phyloP scores from a whole-genome alignment of 306 rosid genomes.

The Ammopiptanthus mongolicus region DNA sequence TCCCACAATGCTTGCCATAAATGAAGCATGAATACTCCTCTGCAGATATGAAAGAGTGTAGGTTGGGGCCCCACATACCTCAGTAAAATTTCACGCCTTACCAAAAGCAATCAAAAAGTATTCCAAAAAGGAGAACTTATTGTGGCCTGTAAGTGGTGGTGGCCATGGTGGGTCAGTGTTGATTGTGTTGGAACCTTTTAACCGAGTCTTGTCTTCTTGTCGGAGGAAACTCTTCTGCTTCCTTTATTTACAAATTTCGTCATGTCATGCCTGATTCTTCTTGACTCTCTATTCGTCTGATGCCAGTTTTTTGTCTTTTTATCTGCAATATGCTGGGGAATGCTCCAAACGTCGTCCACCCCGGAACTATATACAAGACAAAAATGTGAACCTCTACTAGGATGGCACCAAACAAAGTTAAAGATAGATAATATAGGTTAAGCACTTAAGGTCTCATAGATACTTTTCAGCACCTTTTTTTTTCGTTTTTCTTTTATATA shows the following conservation, averaged over 20 bases:
- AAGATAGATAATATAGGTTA: slow-evolving; percentile 11
- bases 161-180: slow-evolving; percentile 59
- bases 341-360: slow-evolving; percentile 22
- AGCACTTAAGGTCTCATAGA: slow-evolving; percentile 9
- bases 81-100: slow-evolving; percentile 65
- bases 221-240: slow-evolving; percentile 45
- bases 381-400: slow-evolving; percentile 24
- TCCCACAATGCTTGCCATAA: slow-evolving; percentile 14
- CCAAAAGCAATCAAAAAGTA: slow-evolving; percentile 48
- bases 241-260: slow-evolving; percentile 29
- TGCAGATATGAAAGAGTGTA: slow-evolving; percentile 19
- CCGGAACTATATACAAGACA: slow-evolving; percentile 30
- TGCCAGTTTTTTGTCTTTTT: slow-evolving; percentile 20
- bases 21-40: neutral
- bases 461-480: neutral
- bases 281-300: slow-evolving; percentile 46
- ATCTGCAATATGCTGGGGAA: slow-evolving; percentile 17
- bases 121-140: slow-evolving; percentile 41
- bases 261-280: slow-evolving; percentile 61
- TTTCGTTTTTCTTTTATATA: neutral
- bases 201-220: slow-evolving; percentile 68
- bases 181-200: slow-evolving; percentile 56
- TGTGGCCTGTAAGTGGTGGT: slow-evolving; percentile 53
- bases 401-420: slow-evolving; percentile 25
- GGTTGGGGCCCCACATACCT: slow-evolving; percentile 39